Percentiles rank a stretch among this genome's conserved stretches.
Conservation (phyloP, 2,329 filamentous ascomycete genomes). For the Verruconis gallopava region DNA sequence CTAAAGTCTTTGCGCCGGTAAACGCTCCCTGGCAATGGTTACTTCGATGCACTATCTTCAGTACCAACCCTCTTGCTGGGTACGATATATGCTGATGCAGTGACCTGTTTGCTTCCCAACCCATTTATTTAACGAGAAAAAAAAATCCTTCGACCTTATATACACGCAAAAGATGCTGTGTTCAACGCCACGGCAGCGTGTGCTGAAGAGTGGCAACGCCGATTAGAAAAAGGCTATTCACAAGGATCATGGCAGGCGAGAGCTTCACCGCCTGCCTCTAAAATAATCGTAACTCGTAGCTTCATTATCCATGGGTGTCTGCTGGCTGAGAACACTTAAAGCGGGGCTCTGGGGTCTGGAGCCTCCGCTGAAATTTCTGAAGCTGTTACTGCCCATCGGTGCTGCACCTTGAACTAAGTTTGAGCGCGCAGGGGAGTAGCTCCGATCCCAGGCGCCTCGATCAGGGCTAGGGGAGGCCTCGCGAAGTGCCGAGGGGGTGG, state of each 20-base stretch:
- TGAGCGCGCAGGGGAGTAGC: constrained; percentile 9
- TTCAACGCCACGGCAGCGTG: background rate
- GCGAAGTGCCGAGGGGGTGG: constrained; percentile 21
- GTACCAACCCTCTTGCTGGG: no score
- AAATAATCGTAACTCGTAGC: constrained; percentile 29
- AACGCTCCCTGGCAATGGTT: no score
- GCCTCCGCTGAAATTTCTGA: background rate
- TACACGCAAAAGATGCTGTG: background rate
- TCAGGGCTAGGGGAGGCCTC: constrained; percentile 5
- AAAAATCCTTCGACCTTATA: no score
- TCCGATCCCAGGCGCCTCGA: background rate
- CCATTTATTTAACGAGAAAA: no score
- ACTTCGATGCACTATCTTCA: no score
- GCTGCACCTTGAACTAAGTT: constrained; percentile 15
- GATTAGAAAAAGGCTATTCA: background rate
- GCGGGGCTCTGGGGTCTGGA: background rate
- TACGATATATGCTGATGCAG: no score
- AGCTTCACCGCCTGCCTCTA: constrained; percentile 12
- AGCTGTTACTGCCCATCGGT: constrained; percentile 19
- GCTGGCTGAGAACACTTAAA: constrained; percentile 9
- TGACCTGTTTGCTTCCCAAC: no score
- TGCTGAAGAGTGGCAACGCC: background rate
- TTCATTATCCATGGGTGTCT: constrained; percentile 20
- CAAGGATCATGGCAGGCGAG: background rate
- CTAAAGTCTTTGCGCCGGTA: no score